Evolutionary conservation across 306 rosid genomes (phyloP).

Genomic region (Begonia peltatifolia): DNA sequence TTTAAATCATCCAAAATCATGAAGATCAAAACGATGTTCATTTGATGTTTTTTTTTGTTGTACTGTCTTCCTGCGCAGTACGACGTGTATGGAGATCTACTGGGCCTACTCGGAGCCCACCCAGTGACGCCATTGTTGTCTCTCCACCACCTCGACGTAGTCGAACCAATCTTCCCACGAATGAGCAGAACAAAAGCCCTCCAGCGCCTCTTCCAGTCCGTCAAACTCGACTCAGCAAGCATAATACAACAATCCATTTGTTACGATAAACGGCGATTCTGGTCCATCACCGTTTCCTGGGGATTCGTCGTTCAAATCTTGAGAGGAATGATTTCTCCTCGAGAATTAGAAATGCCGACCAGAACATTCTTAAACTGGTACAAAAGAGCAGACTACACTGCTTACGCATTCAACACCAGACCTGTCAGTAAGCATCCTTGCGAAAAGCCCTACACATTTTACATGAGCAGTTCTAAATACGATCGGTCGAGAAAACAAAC

Average conservation of each 20-base stretch:
- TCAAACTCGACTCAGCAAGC: slow-evolving; percentile 49
- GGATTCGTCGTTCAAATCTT: slow-evolving; percentile 71
- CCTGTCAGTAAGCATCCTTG: slow-evolving; percentile 71
- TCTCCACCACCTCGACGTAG: slow-evolving; percentile 76
- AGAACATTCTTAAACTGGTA: slow-evolving; percentile 84
- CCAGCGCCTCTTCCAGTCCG: slow-evolving; percentile 38
- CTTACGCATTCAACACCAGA: slow-evolving; percentile 89
- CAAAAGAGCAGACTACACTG: slow-evolving; percentile 59
- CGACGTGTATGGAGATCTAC: slow-evolving; percentile 72
- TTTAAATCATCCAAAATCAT: background rate
- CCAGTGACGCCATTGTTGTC: slow-evolving; percentile 66
- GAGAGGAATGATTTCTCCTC: slow-evolving; percentile 62
- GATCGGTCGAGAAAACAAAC: slow-evolving; percentile 22
- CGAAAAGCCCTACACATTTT: slow-evolving; percentile 59
- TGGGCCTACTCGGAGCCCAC: slow-evolving; percentile 79
- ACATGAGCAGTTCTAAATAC: slow-evolving; percentile 20
- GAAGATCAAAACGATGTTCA: background rate
- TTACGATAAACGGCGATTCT: slow-evolving; percentile 41
- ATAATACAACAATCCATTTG: slow-evolving; percentile 90
- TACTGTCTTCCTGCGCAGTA: slow-evolving; percentile 35
- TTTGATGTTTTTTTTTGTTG: too few relatives aligned
- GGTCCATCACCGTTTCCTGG: slow-evolving; percentile 90
- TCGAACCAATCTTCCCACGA: slow-evolving; percentile 69
- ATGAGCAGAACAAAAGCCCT: slow-evolving; percentile 34
- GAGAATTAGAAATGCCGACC: slow-evolving; percentile 74